A percentile compares a stretch with the other conserved stretches of the same genome.
These are phyloP conservation scores for Aspergillus haitiensis DNA, from an alignment of 495 filamentous ascomycete genomes.

Conservation along the genomic window DNA sequence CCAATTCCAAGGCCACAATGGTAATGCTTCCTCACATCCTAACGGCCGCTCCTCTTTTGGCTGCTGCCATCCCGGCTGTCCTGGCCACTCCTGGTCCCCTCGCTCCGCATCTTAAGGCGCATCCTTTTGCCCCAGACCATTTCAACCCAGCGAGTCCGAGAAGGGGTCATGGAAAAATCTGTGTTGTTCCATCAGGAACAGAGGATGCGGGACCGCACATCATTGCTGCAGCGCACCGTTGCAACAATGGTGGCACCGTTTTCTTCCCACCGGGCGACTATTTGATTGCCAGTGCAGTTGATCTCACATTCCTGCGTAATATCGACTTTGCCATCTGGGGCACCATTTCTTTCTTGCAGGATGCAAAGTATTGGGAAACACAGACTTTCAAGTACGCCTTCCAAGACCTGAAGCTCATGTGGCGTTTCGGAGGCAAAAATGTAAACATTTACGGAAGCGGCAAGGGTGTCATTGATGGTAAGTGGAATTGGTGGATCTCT, in stretches of 20 bases:
- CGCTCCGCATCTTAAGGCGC: neutral
- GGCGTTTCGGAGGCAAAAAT: conserved; percentile 13
- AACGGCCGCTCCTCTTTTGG: neutral
- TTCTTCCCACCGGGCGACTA: conserved; percentile 6
- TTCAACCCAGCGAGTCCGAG: neutral
- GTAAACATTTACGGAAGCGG: conserved; percentile 14
- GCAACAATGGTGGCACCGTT: conserved; percentile 19
- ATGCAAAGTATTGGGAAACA: conserved; percentile 6
- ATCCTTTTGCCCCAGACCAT: neutral
- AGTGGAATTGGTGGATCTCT: neutral
- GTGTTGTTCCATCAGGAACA: conserved; percentile 8
- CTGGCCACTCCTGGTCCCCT: neutral
- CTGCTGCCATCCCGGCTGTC: neutral
- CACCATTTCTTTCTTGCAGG: conserved; percentile 7
- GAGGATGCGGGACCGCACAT: conserved; percentile 7
- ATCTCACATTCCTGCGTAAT: conserved; percentile 14
- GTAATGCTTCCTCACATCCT: neutral
- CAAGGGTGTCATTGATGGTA: conserved; percentile 13
- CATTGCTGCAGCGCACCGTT: conserved; percentile 8
- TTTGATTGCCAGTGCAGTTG: conserved; percentile 5
- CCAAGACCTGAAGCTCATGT: conserved; percentile 5
- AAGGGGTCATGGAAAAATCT: conserved; percentile 1
- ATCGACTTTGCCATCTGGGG: conserved; percentile 16
- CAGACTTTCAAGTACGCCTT: conserved; percentile 9
- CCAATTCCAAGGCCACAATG: neutral